Base-by-base conservation (phyloP, 129 eudicot species). In the Tagetes patula region DNA sequence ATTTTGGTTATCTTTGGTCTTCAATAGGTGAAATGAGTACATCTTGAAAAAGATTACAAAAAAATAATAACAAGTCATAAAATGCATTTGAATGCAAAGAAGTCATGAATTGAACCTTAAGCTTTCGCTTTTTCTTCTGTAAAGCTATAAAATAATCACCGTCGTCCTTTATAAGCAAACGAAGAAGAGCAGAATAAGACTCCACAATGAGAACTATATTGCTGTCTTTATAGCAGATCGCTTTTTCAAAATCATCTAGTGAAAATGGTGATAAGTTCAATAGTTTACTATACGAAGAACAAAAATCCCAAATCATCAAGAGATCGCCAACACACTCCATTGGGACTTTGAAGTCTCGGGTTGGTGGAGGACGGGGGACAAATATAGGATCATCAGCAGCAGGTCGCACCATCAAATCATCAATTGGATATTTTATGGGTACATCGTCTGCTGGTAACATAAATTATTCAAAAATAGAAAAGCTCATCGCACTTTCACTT, bases 291-390 rank as follows among this genome's bases (percentile, higher is more conserved):
- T 84, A 94, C 49, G 89, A 90, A 41, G 83, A 63, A 78, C 97
- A 94, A 64, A 94, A 94, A 70, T 90, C 96, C 98, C 98, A 94
- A 62, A 86, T 87, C 98, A 94, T 90, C 82, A 94, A 76, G 50
- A 88, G 78, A 80, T 88, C 96, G 52, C 97, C 97, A 67, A 94
- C 91, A 84, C 96, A 90, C 32, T 83, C 89, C 88, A 84, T 86
- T 37, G 96, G 98, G 46, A 90, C 72, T 40, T 71, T 86, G 61
- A 94, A 94, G 31, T 86, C 89, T 75, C 84, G 72, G 61, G 81
- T 84, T 8, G 89, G 93, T 61, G 83, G 53, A 79, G 98, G 97
- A 9, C 91, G 91, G 49, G 81, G 82, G 50, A 82, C 59, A 55
- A 90, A 79, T 55, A 65, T 74, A 62, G 80, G 88, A 82, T 93